Evolutionary conservation across 768 basidiomycete genomes (phyloP), one percentile per base, ranked within the genome.

Genomic region (Punctularia strigosozonata): DNA sequence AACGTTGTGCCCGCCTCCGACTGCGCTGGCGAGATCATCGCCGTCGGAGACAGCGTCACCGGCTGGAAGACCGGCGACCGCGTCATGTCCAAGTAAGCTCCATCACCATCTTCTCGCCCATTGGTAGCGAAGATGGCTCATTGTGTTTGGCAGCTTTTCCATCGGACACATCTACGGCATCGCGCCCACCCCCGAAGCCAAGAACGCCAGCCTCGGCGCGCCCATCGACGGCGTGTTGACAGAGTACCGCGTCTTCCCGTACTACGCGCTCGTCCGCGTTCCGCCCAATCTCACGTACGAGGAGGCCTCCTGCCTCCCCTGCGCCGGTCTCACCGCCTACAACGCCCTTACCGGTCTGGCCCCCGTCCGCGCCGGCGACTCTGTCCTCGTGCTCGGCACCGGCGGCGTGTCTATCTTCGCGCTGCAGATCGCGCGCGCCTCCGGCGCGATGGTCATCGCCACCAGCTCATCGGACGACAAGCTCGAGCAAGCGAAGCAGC

Each of bases 401-500:
- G 73, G 74, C 2, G 72, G 72, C 24, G 72, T 75, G 3, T 71
- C 73, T 1, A 66, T 67, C 67, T 77, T 73, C 46, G 76, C 61
- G 4, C 57, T 70, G 3, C 74, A 80, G 52, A 57, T 82, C 31
- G 77, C 79, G 1, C 64, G 73, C 22, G 71, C 73, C 3, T 64
- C 71, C 13, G 78, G 78, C 21, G 77, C 77, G 1, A 66, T 53
- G 2, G 76, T 79, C 40, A 79, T 83, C 45, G 63, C 66, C 17
- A 81, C 78, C 0, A 80, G 77, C 1, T 79, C 76, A 2, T 74
- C 74, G 0, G 74, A 80, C 44, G 65, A 68, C 24, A 83, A 82
- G 46, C 61, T 79, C 14, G 61, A 67, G 43, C 42, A 66, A 17
- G 74, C 65, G 3, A 54, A 58, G 25, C 62, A 63, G 32, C 64